Evolutionary conservation across 1,284 basidiomycete species (phyloP).

Genomic region (Tilletia indica): DNA sequence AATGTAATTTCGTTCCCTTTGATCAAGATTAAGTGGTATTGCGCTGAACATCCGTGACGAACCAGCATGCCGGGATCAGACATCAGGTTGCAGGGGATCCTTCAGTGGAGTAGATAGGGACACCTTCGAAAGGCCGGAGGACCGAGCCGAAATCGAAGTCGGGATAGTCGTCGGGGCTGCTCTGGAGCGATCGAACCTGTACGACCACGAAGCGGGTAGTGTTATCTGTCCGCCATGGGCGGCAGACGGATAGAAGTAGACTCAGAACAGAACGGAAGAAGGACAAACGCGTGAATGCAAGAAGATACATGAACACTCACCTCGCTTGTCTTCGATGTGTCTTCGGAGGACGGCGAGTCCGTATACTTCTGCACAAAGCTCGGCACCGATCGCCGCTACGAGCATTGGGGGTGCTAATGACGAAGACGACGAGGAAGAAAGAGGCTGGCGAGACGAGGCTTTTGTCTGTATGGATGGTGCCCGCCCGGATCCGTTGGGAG

Average conservation of each 20-base stretch:
- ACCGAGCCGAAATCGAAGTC: background rate
- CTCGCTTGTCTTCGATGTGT: background rate
- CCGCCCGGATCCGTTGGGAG: background rate
- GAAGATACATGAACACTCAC: background rate
- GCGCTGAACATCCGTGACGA: too few relatives aligned
- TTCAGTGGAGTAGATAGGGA: background rate
- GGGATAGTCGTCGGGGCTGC: background rate
- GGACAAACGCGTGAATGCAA: background rate
- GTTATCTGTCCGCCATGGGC: background rate
- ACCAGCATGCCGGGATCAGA: too few relatives aligned
- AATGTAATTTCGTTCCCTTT: too few relatives aligned
- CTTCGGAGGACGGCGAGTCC: background rate
- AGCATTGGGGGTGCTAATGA: background rate
- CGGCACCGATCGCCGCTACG: constrained; percentile 4
- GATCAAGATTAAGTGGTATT: too few relatives aligned
- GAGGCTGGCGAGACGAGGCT: too few relatives aligned
- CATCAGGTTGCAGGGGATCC: too few relatives aligned
- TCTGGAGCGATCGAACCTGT: background rate
- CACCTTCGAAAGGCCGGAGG: constrained; percentile 10
- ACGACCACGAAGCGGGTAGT: constrained; percentile 8
- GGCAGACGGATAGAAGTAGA: background rate
- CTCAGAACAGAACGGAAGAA: background rate
- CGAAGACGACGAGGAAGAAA: too few relatives aligned
- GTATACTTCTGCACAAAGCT: constrained; percentile 13
- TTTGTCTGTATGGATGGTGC: background rate